phyloP scores from a whole-genome alignment of 495 filamentous ascomycete species.

The Aspergillus saccharolyticus region DNA sequence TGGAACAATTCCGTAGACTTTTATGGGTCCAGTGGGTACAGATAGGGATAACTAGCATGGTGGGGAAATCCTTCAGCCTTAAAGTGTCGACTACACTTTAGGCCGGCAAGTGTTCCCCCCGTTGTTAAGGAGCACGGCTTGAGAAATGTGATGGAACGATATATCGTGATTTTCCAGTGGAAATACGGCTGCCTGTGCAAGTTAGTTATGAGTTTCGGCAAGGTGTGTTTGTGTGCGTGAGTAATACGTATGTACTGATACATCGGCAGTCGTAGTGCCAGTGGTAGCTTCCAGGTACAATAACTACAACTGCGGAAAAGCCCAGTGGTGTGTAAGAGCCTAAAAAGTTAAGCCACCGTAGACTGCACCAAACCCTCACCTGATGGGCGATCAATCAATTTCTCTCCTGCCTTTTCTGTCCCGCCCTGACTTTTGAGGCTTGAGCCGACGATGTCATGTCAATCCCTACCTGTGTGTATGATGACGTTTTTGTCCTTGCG shows the following conservation, averaged over 20 bases:
- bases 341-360: not conserved
- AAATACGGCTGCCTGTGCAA: not conserved
- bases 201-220: not conserved
- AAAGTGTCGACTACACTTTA: too few relatives aligned
- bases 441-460: conserved; percentile 11
- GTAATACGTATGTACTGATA: not conserved
- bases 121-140: not conserved
- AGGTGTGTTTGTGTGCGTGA: too few relatives aligned
- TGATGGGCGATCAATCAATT: not conserved
- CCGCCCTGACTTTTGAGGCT: conserved; percentile 1
- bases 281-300: not conserved
- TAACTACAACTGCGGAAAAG: not conserved
- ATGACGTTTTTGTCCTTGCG: not conserved
- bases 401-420: not conserved
- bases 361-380: not conserved
- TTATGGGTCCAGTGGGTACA: not conserved
- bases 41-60: not conserved
- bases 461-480: not conserved
- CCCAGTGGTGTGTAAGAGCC: too few relatives aligned
- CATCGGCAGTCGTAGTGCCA: not conserved
- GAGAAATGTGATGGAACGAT: not conserved
- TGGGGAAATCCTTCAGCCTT: not conserved
- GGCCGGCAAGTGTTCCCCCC: too few relatives aligned
- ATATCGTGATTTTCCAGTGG: not conserved
- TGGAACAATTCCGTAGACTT: not conserved